Conservation (phyloP, 1,284 basidiomycete species). For the Mycosarcoma maydis region DNA sequence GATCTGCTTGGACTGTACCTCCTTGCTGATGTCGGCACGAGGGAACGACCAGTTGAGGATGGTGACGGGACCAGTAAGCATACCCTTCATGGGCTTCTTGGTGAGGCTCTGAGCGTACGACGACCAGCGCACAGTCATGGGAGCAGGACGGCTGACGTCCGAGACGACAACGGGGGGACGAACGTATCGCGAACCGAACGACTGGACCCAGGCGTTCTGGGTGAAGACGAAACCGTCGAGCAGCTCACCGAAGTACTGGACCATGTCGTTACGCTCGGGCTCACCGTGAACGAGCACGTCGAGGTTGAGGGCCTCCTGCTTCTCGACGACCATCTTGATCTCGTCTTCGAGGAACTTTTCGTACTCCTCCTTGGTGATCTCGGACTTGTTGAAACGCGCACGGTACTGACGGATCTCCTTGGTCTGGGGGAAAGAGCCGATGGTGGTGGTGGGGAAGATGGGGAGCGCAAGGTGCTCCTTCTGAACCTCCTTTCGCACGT, state of each 20-base stretch:
- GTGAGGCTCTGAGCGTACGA: conserved; percentile 95
- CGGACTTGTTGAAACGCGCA: conserved; percentile 79
- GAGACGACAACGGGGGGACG: conserved; percentile 99
- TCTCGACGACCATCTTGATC: conserved; percentile 89
- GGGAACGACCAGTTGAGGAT: conserved; percentile 99
- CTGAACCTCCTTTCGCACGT: conserved; percentile 87
- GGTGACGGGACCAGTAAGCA: conserved; percentile 79
- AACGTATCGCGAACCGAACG: conserved; percentile 88
- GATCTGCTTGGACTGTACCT: conserved; percentile 97
- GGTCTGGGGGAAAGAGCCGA: conserved; percentile 95
- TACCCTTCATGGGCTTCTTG: conserved; percentile 97
- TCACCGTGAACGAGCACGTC: conserved; percentile 99
- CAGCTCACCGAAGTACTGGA: conserved; percentile 99
- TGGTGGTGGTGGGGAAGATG: conserved; percentile 98
- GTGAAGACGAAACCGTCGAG: conserved; percentile 96
- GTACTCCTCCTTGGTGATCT: conserved; percentile 87
- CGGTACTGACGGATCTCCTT: conserved; percentile 80
- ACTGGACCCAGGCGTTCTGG: conserved; percentile 99
- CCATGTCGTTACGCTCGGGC: conserved; percentile 98
- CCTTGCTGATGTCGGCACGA: conserved; percentile 94
- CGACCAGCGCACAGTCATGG: conserved; percentile 98
- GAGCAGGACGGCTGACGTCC: conserved; percentile 89
- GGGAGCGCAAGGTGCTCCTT: conserved; percentile 88
- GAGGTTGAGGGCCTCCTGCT: conserved; percentile 95
- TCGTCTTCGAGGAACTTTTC: conserved; percentile 99